Percentiles rank a stretch among this genome's conserved stretches.
Conservation (phyloP, 495 filamentous ascomycete genomes). For the Neurospora pannonica region DNA sequence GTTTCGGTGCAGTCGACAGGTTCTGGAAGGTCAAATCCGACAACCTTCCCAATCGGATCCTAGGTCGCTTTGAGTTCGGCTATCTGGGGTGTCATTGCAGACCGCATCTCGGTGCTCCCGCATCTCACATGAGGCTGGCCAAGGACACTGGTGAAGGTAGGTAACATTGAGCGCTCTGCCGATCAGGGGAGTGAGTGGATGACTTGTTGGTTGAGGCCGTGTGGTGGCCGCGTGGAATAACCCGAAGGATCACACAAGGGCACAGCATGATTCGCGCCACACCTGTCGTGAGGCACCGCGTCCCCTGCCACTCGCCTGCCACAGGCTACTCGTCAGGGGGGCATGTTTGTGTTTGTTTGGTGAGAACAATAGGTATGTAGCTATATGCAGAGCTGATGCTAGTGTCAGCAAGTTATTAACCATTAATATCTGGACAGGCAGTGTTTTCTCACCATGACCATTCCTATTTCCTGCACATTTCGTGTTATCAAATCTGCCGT, state of each 20-base stretch:
- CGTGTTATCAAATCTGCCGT: background rate
- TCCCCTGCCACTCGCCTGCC: background rate
- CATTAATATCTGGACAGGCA: background rate
- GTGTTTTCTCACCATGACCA: background rate
- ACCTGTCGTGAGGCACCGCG: background rate
- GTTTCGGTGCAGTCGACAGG: background rate
- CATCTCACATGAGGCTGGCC: background rate
- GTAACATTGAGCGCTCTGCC: background rate
- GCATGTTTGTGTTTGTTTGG: background rate
- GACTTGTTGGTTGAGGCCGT: background rate
- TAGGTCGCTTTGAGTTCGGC: background rate
- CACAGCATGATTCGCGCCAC: background rate
- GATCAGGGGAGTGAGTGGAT: background rate
- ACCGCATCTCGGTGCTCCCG: background rate
- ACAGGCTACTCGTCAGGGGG: background rate
- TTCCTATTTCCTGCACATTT: background rate
- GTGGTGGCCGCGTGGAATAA: background rate
- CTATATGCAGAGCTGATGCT: background rate
- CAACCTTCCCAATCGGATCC: constrained; percentile 19
- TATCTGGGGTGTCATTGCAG: background rate
- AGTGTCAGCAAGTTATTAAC: background rate
- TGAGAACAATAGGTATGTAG: background rate
- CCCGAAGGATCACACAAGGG: background rate
- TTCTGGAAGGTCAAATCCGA: constrained; percentile 10
- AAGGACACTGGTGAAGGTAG: background rate